Evolutionary conservation across 805 yeast genomes (phyloP).

Genomic region (Kurtzmaniella fragi): DNA sequence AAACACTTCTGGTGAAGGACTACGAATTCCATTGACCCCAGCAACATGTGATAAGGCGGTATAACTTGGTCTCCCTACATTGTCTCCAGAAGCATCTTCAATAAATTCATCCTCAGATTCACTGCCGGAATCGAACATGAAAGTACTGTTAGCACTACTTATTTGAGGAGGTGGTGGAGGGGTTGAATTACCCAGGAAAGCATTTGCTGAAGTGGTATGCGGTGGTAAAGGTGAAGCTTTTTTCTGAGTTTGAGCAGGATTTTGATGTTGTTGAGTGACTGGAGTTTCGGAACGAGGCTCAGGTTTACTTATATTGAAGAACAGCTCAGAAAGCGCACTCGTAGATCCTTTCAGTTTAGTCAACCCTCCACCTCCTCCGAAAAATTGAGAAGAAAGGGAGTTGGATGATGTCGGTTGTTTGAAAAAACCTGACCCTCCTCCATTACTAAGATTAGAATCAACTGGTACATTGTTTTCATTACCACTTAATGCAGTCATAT

Average conservation of each 20-base stretch:
- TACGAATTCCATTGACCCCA: constrained; percentile 34
- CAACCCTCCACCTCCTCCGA: constrained; percentile 18
- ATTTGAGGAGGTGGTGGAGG: constrained; percentile 15
- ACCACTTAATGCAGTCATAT: constrained; percentile 8
- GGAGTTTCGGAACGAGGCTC: not conserved
- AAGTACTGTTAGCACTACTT: constrained; percentile 16
- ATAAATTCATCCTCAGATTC: constrained; percentile 30
- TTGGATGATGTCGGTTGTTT: constrained; percentile 38
- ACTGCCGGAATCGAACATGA: constrained; percentile 32
- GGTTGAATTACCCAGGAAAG: constrained; percentile 27
- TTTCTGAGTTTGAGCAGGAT: constrained; percentile 19
- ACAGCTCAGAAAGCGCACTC: constrained; percentile 10
- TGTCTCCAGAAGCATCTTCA: constrained; percentile 11
- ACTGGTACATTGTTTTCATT: constrained; percentile 15
- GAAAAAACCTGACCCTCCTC: constrained; percentile 28
- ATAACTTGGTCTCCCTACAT: constrained; percentile 23
- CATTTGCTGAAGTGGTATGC: constrained; percentile 38
- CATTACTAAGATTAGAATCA: constrained; percentile 7
- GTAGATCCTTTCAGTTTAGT: constrained; percentile 10
- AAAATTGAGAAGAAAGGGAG: constrained; percentile 35
- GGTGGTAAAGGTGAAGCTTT: constrained; percentile 40
- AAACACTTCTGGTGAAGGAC: constrained; percentile 20
- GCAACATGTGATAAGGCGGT: constrained; percentile 50
- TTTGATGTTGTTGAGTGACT: not conserved
- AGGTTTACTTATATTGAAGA: not conserved